Base-by-base conservation (phyloP, 2,329 filamentous ascomycete genomes). In the Alternaria viburni region DNA sequence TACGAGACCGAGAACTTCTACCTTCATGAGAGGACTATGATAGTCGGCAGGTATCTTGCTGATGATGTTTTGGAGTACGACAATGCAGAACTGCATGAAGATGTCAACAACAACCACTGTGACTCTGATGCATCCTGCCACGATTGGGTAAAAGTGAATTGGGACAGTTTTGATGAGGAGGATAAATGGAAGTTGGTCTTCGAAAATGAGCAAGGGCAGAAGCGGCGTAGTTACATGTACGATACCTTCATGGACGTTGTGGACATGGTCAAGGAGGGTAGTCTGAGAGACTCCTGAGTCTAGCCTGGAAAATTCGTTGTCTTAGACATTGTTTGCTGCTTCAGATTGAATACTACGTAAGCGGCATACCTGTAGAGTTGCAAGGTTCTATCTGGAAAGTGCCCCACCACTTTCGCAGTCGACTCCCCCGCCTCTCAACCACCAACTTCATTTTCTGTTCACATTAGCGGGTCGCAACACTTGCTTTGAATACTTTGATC, bases 121-220 rank as follows among this genome's bases (percentile, higher is more conserved):
- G 12, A 36, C 12, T 19, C 21, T 15, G 17, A 23, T 21, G 30
- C 19, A 12, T 8, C 60, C 15, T 57, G 45, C 19, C 49, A 25
- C 6, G 56, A 12, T n/a, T 65, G 63, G 63, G 32, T 60, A 4
- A 5, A 54, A 11, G 54, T 65, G 3, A 41, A 9, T 8, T 60
- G 54, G 44, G 15, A 36, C 9, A 11, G 9, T 3, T 6, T 25
- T 12, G 12, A 12, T 6, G 5, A 3, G 4, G 7, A 45, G 7
- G 15, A 44, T 3, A 17, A 26, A n/a, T 28, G 32, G 47, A 28
- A n/a, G 13, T n/a, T 41, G 10, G 28, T 45, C 3, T 60, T 25
- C 4, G 28, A 57, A 12, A 59, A 59, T 19, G 23, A 25, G 19
- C n/a, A 54, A 21, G 52, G 44, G 6, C 21, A 12, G 9, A 25